A percentile compares a stretch with the other conserved stretches of the same genome.
Conservation (phyloP, 768 basidiomycete genomes). For the Xerocomus spinulosus region DNA sequence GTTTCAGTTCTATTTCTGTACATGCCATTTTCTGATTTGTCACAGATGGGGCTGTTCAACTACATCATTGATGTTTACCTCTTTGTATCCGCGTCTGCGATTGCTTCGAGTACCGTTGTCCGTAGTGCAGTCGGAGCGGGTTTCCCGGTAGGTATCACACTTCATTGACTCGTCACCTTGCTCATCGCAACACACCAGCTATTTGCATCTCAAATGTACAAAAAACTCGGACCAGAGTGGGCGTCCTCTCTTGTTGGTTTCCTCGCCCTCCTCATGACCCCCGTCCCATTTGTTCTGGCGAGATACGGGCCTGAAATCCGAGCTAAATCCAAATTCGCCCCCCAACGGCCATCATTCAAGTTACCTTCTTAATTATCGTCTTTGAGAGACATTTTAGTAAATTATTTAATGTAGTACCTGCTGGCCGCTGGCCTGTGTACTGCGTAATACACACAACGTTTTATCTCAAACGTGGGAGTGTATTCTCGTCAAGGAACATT, state of each 20-base stretch:
- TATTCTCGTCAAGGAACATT: too few relatives aligned
- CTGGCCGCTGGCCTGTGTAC: not conserved
- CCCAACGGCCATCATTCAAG: conserved; percentile 19
- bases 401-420: conserved; percentile 2
- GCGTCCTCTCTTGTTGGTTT: conserved; percentile 55
- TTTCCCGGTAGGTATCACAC: conserved; percentile 33
- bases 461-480: not conserved
- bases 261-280: conserved; percentile 47
- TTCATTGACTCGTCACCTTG: not conserved
- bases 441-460: not conserved
- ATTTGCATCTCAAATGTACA: conserved; percentile 55
- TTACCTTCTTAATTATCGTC: conserved; percentile 4
- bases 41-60: conserved; percentile 49
- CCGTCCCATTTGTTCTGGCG: conserved; percentile 46
- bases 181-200: conserved; percentile 26
- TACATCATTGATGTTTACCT: conserved; percentile 63
- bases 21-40: not conserved
- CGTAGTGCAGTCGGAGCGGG: conserved; percentile 51
- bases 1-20: conserved; percentile 19
- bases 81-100: conserved; percentile 50
- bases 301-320: conserved; percentile 43
- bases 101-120: conserved; percentile 49
- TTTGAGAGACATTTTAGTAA: not conserved
- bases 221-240: conserved; percentile 47
- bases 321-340: conserved; percentile 40